Base-by-base conservation (phyloP, 2,329 filamentous ascomycete genomes). In the Penicillium sp. region DNA sequence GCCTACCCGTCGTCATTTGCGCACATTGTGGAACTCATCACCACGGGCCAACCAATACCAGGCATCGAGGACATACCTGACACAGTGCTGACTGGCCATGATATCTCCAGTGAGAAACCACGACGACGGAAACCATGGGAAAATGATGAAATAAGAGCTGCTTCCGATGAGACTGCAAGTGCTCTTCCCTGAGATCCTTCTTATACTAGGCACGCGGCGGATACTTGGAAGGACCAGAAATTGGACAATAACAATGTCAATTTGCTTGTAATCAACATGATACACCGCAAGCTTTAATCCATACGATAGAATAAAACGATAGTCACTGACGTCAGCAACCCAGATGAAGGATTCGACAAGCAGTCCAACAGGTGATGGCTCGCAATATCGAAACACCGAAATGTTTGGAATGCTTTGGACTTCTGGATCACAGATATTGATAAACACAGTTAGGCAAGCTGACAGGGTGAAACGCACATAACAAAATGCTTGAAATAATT, bases 31-130 rank as follows among this genome's bases (percentile, higher is more conserved):
- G 88, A 90, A 65, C 82, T 96, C 51, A 89, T 97, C 50, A 89
- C 90, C 23, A 86, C 85, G 27, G 91, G 91, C 49, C 85, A 90
- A 63, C 87, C 89, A 0, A 88, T 97, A 40, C 91, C 91, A 1
- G 92, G 92, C 0, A 95, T 97, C 66, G 86, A 86, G 62, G 84
- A 96, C 59, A 93, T 97, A 49, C 91, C 92, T 4, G 84, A 90
- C 61, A 94, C 87, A 0, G 78, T 96, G 5, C 78, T 92, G 18
- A 80, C 85, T 50, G 87, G 88, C 4, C 83, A 90, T 56, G 87
- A 88, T 56, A 82, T 81, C 19, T 70, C 78, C 46, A 77, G 79
- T 50, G 77, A 75, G n/a, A 78, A 77, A 19, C 67, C 76, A n/a
- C 77, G 73, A 61, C 78, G 85, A 62, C 79, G 74, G 67, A 88